These are phyloP conservation scores for Rubroboletus satanas DNA, from an alignment of 768 basidiomycete species.

Conservation along the genomic window DNA sequence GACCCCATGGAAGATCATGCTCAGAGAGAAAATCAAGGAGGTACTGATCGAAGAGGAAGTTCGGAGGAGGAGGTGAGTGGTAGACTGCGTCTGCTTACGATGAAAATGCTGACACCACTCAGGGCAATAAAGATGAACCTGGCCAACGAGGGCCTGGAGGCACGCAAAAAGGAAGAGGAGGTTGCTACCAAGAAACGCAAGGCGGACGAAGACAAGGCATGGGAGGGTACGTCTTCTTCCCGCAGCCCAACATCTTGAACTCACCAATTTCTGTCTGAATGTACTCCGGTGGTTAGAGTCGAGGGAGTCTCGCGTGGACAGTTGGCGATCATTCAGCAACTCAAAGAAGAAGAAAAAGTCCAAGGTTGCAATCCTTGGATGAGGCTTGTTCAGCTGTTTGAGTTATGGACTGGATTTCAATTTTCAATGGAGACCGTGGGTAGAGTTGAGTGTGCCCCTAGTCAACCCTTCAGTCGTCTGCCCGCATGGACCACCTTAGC, in stretches of 20 bases:
- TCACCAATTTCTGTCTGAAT: not conserved
- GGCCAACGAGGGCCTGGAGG: constrained; percentile 89
- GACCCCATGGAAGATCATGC: constrained; percentile 63
- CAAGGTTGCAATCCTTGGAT: constrained; percentile 66
- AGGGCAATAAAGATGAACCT: constrained; percentile 89
- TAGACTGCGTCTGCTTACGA: not conserved
- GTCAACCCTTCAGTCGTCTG: constrained; percentile 3
- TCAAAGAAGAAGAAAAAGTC: constrained; percentile 83
- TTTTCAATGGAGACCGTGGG: not conserved
- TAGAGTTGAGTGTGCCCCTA: constrained; percentile 14
- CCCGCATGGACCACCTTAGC: not conserved
- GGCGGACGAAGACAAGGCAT: constrained; percentile 79
- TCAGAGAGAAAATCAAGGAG: constrained; percentile 74
- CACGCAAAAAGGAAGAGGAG: constrained; percentile 90
- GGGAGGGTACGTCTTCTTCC: constrained; percentile 66
- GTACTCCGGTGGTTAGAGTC: constrained; percentile 42
- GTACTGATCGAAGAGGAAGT: constrained; percentile 89
- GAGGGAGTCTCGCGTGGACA: constrained; percentile 78
- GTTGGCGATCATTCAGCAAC: constrained; percentile 70
- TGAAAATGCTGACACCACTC: constrained; percentile 3
- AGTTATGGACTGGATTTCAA: not conserved
- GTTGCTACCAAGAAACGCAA: constrained; percentile 74
- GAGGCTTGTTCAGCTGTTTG: constrained; percentile 20
- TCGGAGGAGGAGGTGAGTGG: constrained; percentile 69
- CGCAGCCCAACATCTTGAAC: not conserved